These are phyloP conservation scores for Luffa aegyptiaca DNA, from an alignment of 306 rosid genomes.

Conservation along the genomic window DNA sequence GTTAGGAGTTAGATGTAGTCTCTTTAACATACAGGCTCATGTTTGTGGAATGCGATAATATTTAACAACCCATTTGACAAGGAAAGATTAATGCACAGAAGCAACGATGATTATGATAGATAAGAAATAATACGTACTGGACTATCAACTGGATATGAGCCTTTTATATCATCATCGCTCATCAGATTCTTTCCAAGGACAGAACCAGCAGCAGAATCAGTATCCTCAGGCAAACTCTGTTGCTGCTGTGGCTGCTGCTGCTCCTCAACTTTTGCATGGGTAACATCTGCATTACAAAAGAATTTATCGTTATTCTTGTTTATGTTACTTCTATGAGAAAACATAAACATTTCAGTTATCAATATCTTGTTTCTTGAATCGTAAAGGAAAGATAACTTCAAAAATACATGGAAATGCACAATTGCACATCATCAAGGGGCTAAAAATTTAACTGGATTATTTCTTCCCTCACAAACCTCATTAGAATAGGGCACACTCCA, in stretches of 20 bases:
- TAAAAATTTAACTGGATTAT: background rate
- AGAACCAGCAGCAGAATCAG: constrained; percentile 44
- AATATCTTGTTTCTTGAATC: background rate
- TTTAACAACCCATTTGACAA: no score
- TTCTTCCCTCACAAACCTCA: no score
- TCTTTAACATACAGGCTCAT: no score
- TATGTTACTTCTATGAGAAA: background rate
- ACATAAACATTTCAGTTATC: background rate
- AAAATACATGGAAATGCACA: background rate
- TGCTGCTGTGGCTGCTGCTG: constrained; percentile 68
- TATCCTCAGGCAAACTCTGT: constrained; percentile 57
- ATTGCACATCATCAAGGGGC: background rate
- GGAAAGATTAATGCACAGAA: background rate
- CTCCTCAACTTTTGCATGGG: constrained; percentile 57
- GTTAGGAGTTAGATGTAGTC: no score
- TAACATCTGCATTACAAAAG: constrained; percentile 47
- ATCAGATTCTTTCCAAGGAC: constrained; percentile 63
- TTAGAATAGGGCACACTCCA: no score
- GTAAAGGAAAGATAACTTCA: background rate
- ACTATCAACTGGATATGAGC: constrained; percentile 49
- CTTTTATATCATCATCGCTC: constrained; percentile 77
- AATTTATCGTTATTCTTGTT: background rate
- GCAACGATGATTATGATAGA: background rate
- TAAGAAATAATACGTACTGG: constrained; percentile 38
- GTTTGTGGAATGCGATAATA: no score